Conservation (phyloP, 495 filamentous ascomycete species). For the Pyronema domesticum region DNA sequence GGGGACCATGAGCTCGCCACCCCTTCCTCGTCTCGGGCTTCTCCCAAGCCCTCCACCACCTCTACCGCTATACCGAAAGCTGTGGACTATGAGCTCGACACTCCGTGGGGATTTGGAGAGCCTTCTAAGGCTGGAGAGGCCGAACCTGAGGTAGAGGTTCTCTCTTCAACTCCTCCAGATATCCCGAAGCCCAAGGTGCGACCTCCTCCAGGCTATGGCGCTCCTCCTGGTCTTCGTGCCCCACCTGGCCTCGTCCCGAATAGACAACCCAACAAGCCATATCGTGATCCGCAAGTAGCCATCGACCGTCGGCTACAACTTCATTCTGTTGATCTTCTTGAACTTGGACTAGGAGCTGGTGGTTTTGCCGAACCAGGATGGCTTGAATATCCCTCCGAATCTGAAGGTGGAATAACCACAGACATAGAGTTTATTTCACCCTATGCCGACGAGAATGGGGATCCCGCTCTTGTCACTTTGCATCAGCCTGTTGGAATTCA, state of each 20-base stretch:
- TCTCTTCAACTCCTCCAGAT: not conserved
- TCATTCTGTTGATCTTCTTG: not conserved
- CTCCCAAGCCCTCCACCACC: no score
- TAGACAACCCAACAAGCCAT: not conserved
- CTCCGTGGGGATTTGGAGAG: not conserved
- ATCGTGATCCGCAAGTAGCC: not conserved
- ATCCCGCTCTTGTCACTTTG: slow-evolving; percentile 4
- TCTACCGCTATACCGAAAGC: not conserved
- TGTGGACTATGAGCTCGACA: not conserved
- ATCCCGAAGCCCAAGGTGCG: not conserved
- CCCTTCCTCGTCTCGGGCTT: no score
- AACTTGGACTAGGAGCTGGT: not conserved
- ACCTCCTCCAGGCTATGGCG: not conserved
- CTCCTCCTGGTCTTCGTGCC: not conserved
- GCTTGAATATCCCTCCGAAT: not conserved
- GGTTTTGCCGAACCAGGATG: not conserved
- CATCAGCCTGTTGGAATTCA: slow-evolving; percentile 9
- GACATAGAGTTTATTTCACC: not conserved
- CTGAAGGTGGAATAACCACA: not conserved
- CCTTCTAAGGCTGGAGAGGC: not conserved
- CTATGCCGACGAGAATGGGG: not conserved
- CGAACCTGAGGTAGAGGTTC: not conserved
- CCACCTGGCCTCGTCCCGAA: not conserved
- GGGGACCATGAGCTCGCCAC: no score
- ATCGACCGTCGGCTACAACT: not conserved